Conservation (phyloP, 352 stramenopile genomes). For the Phytophthora cryptogea region DNA sequence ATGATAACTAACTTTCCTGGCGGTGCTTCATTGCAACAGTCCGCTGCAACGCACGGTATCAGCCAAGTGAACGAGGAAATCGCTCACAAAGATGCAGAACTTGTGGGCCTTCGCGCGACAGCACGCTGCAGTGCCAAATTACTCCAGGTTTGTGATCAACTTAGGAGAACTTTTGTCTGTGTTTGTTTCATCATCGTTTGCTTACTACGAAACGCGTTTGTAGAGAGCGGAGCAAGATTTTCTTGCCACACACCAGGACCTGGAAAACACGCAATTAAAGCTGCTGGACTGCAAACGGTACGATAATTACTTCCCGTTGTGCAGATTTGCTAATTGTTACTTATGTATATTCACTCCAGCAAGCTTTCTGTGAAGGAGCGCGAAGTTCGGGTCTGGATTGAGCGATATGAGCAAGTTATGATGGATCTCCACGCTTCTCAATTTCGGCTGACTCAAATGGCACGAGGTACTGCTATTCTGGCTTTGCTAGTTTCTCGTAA, state of each 20-base stretch:
- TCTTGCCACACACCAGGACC: constrained; percentile 59
- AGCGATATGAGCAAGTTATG: constrained; percentile 86
- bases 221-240: constrained; percentile 82
- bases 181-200: neutral
- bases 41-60: constrained; percentile 44
- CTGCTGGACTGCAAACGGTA: constrained; percentile 73
- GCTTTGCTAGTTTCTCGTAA: neutral
- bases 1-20: neutral
- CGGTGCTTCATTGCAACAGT: constrained; percentile 28
- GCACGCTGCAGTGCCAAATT: constrained; percentile 72
- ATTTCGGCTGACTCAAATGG: constrained; percentile 65
- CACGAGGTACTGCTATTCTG: constrained; percentile 43
- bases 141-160: constrained; percentile 46
- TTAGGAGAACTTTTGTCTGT: neutral
- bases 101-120: constrained; percentile 64
- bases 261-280: constrained; percentile 71
- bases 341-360: constrained; percentile 31
- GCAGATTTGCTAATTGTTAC: too few relatives aligned
- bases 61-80: constrained; percentile 61
- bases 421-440: constrained; percentile 81
- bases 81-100: constrained; percentile 70
- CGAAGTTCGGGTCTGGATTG: constrained; percentile 73
- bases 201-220: neutral
- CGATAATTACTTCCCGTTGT: neutral
- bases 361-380: constrained; percentile 53